Conservation (phyloP, 768 basidiomycete genomes). For the Leucocoprinus sp. region DNA sequence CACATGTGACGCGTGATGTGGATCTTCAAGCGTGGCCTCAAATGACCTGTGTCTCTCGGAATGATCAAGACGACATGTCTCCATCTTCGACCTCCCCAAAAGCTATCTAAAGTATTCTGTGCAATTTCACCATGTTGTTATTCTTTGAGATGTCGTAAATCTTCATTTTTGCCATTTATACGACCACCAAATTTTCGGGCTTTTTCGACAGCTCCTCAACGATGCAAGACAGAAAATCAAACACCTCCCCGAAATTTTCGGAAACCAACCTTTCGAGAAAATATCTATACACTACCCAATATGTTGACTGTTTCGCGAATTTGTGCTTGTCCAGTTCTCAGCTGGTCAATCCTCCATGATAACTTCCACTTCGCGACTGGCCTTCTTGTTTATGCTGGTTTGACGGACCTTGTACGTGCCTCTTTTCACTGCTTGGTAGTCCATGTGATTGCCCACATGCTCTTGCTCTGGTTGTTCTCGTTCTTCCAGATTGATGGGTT, state of each 20-base stretch:
- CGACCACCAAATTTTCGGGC: constrained; percentile 1
- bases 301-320: constrained; percentile 84
- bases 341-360: constrained; percentile 78
- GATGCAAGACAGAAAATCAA: constrained; percentile 11
- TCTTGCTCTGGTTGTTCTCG: neutral
- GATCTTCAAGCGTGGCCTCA: neutral
- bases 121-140: neutral
- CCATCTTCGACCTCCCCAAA: neutral
- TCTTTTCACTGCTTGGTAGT: neutral
- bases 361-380: constrained; percentile 76
- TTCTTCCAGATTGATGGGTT: constrained; percentile 75
- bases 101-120: neutral
- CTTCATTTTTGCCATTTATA: neutral
- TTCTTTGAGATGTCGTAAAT: neutral
- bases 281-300: constrained; percentile 94
- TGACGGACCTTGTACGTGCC: constrained; percentile 77
- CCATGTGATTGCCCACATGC: neutral
- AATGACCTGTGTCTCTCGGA: constrained; percentile 1
- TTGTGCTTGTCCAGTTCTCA: constrained; percentile 82
- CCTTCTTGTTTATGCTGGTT: constrained; percentile 83
- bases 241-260: constrained; percentile 14
- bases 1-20: no score
- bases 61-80: constrained; percentile 4
- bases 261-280: constrained; percentile 51
- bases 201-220: constrained; percentile 18